Conservation (phyloP, 345 rosid genomes). For the Camelina laxa region DNA sequence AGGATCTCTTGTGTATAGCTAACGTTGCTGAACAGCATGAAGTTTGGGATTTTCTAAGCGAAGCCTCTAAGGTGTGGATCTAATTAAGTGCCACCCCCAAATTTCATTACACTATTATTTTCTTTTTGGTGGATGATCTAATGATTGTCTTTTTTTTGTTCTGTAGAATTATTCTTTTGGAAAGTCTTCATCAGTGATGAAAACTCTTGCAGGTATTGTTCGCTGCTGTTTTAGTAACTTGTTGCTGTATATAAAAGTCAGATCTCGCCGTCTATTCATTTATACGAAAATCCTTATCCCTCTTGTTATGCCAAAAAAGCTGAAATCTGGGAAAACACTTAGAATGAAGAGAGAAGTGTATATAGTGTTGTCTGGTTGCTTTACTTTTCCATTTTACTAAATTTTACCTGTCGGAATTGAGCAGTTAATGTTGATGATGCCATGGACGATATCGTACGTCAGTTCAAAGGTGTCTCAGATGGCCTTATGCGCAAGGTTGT, state of each 20-base stretch:
- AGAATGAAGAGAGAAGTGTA: conserved; percentile 6
- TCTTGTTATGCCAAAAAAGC: conserved; percentile 17
- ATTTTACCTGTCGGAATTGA: conserved; percentile 22
- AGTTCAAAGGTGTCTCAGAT: conserved; percentile 88
- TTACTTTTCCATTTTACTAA: conserved; percentile 18
- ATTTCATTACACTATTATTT: conserved; percentile 11
- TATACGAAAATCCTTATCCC: neutral
- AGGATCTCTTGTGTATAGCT: conserved; percentile 97
- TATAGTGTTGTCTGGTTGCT: conserved; percentile 28
- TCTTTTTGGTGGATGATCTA: conserved; percentile 29
- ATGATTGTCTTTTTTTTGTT: conserved; percentile 36
- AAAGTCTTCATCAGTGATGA: conserved; percentile 91
- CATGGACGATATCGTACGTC: conserved; percentile 91
- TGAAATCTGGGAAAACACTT: neutral
- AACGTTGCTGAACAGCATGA: conserved; percentile 99
- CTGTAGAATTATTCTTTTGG: conserved; percentile 94
- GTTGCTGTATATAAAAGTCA: conserved; percentile 3
- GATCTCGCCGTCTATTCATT: neutral
- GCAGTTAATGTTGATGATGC: conserved; percentile 99
- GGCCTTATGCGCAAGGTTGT: conserved; percentile 86
- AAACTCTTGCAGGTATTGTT: conserved; percentile 83
- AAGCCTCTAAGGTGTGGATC: conserved; percentile 74
- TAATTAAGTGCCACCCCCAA: conserved; percentile 18
- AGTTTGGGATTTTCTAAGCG: conserved; percentile 98
- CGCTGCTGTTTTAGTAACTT: conserved; percentile 3